Evolutionary conservation across 2,329 filamentous ascomycete species (phyloP), one percentile per base, ranked within the genome.

Genomic region (Metarhizium anisopliae): DNA sequence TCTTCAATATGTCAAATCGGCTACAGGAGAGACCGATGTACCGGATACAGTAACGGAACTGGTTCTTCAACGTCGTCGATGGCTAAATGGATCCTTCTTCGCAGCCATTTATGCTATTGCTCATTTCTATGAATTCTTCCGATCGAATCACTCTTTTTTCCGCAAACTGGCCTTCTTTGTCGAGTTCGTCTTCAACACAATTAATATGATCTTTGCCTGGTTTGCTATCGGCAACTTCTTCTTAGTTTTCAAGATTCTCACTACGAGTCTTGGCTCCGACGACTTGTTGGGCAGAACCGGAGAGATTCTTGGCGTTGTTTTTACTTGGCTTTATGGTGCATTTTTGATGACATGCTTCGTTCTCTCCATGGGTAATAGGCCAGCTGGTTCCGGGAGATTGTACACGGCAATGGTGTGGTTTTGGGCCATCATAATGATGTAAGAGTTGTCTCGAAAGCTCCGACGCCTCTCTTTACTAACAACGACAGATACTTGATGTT

Each of bases 181-280:
- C 62, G 94, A 99, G 69, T 97, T 96, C 70, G 77, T 87, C 62
- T 99, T 96, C 75, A 92, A 96, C 72, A 94, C 90, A 1, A 80
- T 93, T 72, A 95, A 90, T 78, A 96, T 97, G 90, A 81, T 99
- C 67, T 99, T 97, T 70, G 92, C 94, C 54, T 99, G 94, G 94
- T 97, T 99, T 68, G 90, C 88, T 64, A 94, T 97, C 67, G 89
- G 94, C 67, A 99, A 99, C 75, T 99, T 99, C 81, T 99, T 97
- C 81, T 76, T 99, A 67, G 93, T 99, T 63, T 99, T 99, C 78
- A 92, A 92, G 71, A 97, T 99, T 68, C 77, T 99, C 61, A 97
- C 93, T 1, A 87, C 85, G 11, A 96, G 92, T 65, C 77, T 99
- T 61, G 87, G 90, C 50, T 79, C 82, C 30, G 64, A 74, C 0